Base-by-base conservation (phyloP, 345 rosid genomes). In the Carallia brachiata region DNA sequence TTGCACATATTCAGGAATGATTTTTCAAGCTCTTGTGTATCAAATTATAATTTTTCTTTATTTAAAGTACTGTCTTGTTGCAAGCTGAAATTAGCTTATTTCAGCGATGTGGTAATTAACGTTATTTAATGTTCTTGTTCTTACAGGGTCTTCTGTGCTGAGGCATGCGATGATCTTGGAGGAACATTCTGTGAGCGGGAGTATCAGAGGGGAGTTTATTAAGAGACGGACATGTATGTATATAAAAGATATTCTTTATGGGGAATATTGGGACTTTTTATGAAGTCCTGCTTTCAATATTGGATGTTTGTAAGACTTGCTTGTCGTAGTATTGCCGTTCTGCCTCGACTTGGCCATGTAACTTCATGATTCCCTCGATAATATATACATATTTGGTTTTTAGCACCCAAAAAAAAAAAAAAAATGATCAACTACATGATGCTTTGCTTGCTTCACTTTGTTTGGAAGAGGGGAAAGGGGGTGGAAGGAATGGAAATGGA, bases 111-210 rank as follows among this genome's bases (percentile, higher is more conserved):
- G 2, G 48, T 10, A 12, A 9, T 40, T 12, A 12, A 44, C 50
- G 50, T 44, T 44, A 7, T 55, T 55, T 23, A 32, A 9, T 9
- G 60, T 55, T 55, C 32, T 30, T 55, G 16, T 16, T 75, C 39
- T 8, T 60, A 53, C 74, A 79, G 82, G 79, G 82, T 79, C 67
- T 79, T 79, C 66, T 37, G 44, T n/a, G 82, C 65, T 57, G 82
- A 79, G 48, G 82, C 82, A 10, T 79, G 82, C 15, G 79, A 79
- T 55, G 77, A 71, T 75, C 79, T 79, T 30, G 82, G 82, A 18
- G 82, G 82, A 61, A 66, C 31, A 18, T 79, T 79, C 68, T 75
- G 79, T 19, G 73, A 50, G 7, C 63, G 61, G 23, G 82, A 75
- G 62, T 75, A 79, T 10, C 82, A 71, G 71, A 79, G 8, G 18